Percentiles rank a stretch among this genome's conserved stretches.
Evolutionary conservation across 768 basidiomycete genomes (phyloP).

Genomic region (Gautieria morchelliformis): DNA sequence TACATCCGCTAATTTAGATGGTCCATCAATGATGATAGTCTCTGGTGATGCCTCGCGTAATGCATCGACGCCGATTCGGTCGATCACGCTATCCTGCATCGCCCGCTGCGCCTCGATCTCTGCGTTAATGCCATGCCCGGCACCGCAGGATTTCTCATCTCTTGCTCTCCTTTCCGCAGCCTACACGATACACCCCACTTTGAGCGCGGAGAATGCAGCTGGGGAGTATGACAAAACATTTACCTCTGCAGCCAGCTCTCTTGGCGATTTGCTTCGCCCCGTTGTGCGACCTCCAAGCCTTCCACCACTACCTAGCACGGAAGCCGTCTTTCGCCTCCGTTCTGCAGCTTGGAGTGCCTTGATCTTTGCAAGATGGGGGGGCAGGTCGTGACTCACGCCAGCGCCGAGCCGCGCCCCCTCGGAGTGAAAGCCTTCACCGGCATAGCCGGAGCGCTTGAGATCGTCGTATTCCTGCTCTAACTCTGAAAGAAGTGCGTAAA

Average conservation of each 20-base stretch:
- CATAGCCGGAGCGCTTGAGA: slow-evolving; percentile 70
- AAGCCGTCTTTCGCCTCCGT: slow-evolving; percentile 42
- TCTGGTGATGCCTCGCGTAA: slow-evolving; percentile 14
- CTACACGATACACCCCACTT: slow-evolving; percentile 29
- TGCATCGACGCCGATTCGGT: slow-evolving; percentile 29
- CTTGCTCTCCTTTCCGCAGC: slow-evolving; percentile 73
- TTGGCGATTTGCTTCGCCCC: slow-evolving; percentile 42
- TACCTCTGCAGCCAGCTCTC: slow-evolving; percentile 68
- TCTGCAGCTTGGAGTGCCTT: slow-evolving; percentile 78
- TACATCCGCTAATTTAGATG: slow-evolving; percentile 10
- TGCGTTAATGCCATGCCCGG: slow-evolving; percentile 35
- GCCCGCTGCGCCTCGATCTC: slow-evolving; percentile 61
- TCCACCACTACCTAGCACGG: slow-evolving; percentile 42
- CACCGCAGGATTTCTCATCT: slow-evolving; percentile 71
- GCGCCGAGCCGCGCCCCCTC: slow-evolving; percentile 63
- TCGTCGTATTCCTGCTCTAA: slow-evolving; percentile 82
- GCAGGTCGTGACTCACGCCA: slow-evolving; percentile 56
- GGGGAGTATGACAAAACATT: slow-evolving; percentile 14
- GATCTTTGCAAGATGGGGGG: slow-evolving; percentile 50
- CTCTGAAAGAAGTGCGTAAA: slow-evolving; percentile 61
- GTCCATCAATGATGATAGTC: slow-evolving; percentile 18
- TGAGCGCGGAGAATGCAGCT: background rate
- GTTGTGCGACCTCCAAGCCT: slow-evolving; percentile 42
- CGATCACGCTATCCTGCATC: slow-evolving; percentile 52
- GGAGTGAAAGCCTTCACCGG: slow-evolving; percentile 85